These are phyloP conservation scores for Starmerella floris DNA, from an alignment of 805 yeast species.

Conservation along the genomic window DNA sequence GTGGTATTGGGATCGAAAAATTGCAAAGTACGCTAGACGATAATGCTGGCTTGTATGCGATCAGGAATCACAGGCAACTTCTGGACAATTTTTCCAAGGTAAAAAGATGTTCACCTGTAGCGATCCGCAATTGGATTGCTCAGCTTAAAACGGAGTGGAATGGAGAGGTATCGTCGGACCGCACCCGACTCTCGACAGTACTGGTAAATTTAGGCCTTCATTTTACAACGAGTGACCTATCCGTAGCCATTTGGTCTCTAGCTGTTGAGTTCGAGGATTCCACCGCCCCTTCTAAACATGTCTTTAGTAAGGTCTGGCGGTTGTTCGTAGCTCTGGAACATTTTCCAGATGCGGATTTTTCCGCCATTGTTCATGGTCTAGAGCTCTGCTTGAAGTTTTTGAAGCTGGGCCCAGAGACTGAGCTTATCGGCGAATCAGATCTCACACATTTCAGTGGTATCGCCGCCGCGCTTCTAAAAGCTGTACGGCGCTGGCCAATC, in stretches of 20 bases:
- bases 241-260: conserved; percentile 2
- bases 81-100: neutral
- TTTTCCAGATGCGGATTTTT: neutral
- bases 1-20: neutral
- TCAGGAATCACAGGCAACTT: neutral
- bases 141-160: neutral
- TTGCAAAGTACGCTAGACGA: neutral
- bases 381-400: neutral
- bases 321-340: neutral
- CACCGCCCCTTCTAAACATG: neutral
- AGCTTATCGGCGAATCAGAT: neutral
- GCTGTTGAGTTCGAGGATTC: conserved; percentile 6
- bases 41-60: neutral
- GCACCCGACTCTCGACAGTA: neutral
- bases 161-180: too few species aligned
- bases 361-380: neutral
- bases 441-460: neutral
- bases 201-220: conserved; percentile 4
- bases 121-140: neutral
- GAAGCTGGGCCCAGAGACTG: neutral
- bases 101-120: neutral
- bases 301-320: conserved; percentile 4
- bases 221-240: neutral
- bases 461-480: neutral
- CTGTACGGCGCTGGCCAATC: neutral